These are phyloP conservation scores for Citeromyces matritensis DNA, from an alignment of 805 yeast genomes.

Conservation along the genomic window DNA sequence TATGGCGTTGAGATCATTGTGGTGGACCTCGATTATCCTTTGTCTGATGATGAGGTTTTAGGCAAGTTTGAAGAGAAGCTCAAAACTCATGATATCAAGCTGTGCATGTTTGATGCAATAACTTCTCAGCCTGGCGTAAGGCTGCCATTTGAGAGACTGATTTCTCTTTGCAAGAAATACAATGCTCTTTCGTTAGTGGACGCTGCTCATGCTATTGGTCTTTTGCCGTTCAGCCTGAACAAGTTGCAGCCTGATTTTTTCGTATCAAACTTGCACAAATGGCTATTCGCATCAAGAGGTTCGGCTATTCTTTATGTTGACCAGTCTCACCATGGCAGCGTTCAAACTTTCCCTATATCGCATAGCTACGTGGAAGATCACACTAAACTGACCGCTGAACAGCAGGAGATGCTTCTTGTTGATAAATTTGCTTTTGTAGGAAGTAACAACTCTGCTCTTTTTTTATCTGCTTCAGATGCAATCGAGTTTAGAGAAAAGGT, in stretches of 20 bases:
- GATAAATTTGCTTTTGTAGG: constrained; percentile 37
- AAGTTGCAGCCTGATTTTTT: constrained; percentile 41
- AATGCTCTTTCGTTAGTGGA: constrained; percentile 43
- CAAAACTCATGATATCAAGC: constrained; percentile 12
- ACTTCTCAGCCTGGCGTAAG: constrained; percentile 49
- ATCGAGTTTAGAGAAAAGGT: constrained; percentile 31
- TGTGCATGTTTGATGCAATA: constrained; percentile 42
- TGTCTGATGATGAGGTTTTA: constrained; percentile 23
- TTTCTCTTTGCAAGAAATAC: constrained; percentile 26
- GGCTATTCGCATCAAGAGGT: constrained; percentile 46
- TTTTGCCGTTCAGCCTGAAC: constrained; percentile 24
- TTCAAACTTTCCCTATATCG: constrained; percentile 47
- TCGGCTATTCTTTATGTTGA: constrained; percentile 45
- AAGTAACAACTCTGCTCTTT: constrained; percentile 29
- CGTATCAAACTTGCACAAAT: constrained; percentile 53
- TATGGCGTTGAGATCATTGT: constrained; percentile 18
- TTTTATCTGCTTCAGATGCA: constrained; percentile 28
- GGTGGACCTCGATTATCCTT: constrained; percentile 26
- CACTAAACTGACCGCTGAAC: constrained; percentile 10
- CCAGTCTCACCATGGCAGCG: constrained; percentile 26
- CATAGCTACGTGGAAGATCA: constrained; percentile 24
- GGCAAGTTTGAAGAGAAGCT: constrained; percentile 14
- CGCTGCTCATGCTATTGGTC: constrained; percentile 62
- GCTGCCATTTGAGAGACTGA: constrained; percentile 38
- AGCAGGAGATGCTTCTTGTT: constrained; percentile 14